These are phyloP conservation scores for Coemansia sp. DNA, from an alignment of 192 early-diverging fungal species.

Conservation along the genomic window DNA sequence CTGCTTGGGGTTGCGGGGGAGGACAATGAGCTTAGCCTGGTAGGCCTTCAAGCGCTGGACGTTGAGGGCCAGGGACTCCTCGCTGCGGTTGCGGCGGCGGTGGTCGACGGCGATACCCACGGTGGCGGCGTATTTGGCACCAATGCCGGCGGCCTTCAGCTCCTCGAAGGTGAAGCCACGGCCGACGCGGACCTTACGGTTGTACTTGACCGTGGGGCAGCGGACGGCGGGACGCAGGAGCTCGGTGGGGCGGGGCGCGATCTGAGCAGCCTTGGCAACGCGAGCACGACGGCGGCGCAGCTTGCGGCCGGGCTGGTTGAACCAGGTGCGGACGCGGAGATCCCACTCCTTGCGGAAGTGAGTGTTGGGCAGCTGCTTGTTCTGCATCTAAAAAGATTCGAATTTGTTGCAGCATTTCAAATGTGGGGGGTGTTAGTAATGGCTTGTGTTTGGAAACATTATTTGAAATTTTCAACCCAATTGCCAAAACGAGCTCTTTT, in stretches of 20 bases:
- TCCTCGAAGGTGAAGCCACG: slow-evolving; percentile 98
- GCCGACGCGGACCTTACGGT: slow-evolving; percentile 93
- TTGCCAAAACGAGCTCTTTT: background rate
- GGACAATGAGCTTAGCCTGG: slow-evolving; percentile 92
- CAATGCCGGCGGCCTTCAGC: slow-evolving; percentile 93
- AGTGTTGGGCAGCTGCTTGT: slow-evolving; percentile 88
- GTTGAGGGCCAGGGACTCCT: slow-evolving; percentile 91
- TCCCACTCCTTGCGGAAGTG: slow-evolving; percentile 99
- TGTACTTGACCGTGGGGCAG: slow-evolving; percentile 97
- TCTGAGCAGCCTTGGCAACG: slow-evolving; percentile 90
- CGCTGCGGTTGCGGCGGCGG: slow-evolving; percentile 92
- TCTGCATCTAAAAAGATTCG: slow-evolving; percentile 68
- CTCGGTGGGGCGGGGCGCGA: slow-evolving; percentile 96
- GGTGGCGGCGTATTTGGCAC: slow-evolving; percentile 88
- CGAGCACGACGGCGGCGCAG: slow-evolving; percentile 82
- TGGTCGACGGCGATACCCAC: slow-evolving; percentile 97
- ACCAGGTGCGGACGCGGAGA: slow-evolving; percentile 94
- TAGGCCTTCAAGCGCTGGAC: slow-evolving; percentile 93
- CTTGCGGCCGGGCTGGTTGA: slow-evolving; percentile 96
- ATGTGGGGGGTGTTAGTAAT: background rate
- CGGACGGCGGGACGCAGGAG: slow-evolving; percentile 94
- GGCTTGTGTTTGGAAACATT: background rate
- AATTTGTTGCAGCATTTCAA: background rate
- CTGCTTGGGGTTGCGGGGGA: slow-evolving; percentile 92
- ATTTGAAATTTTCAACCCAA: background rate